Evolutionary conservation across 192 early-diverging fungal genomes (phyloP).

Genomic region (Backusella psychrophila): DNA sequence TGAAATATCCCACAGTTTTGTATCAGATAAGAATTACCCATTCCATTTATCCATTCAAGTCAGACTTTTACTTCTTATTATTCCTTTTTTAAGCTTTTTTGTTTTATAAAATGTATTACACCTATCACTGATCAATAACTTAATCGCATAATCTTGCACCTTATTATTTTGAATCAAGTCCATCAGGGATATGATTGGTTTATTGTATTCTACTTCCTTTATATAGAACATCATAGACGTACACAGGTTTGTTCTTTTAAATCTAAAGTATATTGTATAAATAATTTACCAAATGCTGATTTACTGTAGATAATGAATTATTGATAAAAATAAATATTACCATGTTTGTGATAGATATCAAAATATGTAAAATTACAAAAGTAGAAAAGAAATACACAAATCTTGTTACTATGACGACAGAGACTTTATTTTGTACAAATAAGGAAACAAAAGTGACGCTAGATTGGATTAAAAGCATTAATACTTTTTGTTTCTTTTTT

Average conservation of each 20-base stretch:
- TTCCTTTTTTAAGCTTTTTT: background rate
- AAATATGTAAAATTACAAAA: background rate
- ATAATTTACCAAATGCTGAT: background rate
- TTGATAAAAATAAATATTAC: background rate
- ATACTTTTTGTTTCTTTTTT: background rate
- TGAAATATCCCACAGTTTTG: background rate
- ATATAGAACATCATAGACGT: background rate
- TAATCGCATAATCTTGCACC: background rate
- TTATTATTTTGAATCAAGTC: background rate
- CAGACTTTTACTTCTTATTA: background rate
- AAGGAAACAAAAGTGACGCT: background rate
- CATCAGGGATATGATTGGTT: background rate
- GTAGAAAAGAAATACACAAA: background rate
- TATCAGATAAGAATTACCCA: background rate
- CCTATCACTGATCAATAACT: background rate
- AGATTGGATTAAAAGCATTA: background rate
- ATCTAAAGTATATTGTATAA: background rate
- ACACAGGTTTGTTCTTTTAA: background rate
- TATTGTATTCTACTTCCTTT: background rate
- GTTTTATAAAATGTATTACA: background rate
- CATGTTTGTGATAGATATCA: background rate
- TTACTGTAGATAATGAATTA: background rate
- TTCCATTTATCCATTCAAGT: too few relatives aligned
- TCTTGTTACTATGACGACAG: background rate
- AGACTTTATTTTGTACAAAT: background rate